Evolutionary conservation across 148 eudicot genomes (phyloP).

Genomic region (Hydrangea macrophylla): DNA sequence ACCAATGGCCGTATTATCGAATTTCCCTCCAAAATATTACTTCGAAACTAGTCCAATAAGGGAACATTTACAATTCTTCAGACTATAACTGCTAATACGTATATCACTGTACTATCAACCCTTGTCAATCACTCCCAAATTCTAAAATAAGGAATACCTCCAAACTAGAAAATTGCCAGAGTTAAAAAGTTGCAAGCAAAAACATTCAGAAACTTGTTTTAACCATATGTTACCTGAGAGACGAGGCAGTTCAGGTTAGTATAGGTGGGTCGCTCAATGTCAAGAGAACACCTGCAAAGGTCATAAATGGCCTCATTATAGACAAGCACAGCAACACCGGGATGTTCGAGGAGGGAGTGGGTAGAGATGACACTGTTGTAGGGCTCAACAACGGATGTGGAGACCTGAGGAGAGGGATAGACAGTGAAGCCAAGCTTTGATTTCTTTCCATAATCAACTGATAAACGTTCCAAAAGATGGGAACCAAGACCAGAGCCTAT

Average conservation of each 20-base stretch:
- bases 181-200: no score
- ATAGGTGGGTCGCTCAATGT: constrained; percentile 16
- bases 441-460: constrained; percentile 17
- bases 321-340: constrained; percentile 16
- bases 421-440: constrained; percentile 18
- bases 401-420: constrained; percentile 17
- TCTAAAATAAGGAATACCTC: no score
- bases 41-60: no score
- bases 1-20: no score
- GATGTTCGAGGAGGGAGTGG: constrained; percentile 13
- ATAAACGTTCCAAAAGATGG: constrained; percentile 15
- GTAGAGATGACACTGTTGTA: constrained; percentile 16
- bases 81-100: no score
- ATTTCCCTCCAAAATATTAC: no score
- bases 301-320: constrained; percentile 15
- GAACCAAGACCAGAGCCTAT: constrained; percentile 16
- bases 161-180: no score
- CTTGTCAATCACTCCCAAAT: no score
- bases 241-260: constrained; percentile 16
- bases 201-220: no score
- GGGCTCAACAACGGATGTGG: constrained; percentile 18
- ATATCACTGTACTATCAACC: no score
- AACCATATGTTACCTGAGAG: constrained; percentile 4
- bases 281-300: constrained; percentile 17
- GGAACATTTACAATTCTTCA: no score